Conservation (phyloP, 441 rosid genomes). For the Populus tomentosa region DNA sequence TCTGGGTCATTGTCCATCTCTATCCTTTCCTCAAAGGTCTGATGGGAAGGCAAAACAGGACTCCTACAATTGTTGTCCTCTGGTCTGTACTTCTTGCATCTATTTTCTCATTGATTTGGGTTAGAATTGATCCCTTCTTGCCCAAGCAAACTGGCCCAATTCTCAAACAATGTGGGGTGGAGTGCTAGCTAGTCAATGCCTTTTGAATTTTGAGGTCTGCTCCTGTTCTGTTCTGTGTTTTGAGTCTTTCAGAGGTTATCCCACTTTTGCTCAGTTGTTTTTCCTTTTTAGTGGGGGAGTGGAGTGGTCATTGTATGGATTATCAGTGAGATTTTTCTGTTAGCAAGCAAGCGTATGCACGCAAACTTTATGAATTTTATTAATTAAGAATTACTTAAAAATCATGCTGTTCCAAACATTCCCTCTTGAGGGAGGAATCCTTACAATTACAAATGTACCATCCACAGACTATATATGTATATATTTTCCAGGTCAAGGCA, state of each 20-base stretch:
- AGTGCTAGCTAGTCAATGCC: slow-evolving; percentile 41
- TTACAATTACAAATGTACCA: not conserved
- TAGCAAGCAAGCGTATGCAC: not conserved
- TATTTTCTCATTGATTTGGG: slow-evolving; percentile 86
- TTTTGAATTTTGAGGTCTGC: not conserved
- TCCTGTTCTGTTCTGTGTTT: not conserved
- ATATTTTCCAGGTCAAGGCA: not conserved
- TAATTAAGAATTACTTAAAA: not conserved
- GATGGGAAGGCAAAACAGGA: slow-evolving; percentile 82
- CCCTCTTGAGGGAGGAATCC: not conserved
- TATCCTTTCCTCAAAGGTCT: slow-evolving; percentile 95
- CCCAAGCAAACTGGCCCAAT: slow-evolving; percentile 83
- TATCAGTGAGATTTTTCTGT: not conserved
- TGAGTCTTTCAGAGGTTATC: not conserved
- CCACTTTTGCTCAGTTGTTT: not conserved
- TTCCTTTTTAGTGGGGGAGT: not conserved
- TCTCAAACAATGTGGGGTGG: slow-evolving; percentile 89
- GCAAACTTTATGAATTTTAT: not conserved
- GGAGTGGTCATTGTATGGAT: not conserved
- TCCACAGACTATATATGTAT: not conserved
- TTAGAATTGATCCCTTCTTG: slow-evolving; percentile 87
- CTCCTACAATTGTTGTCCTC: slow-evolving; percentile 82
- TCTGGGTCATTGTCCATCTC: slow-evolving; percentile 94
- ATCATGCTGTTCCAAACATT: not conserved
- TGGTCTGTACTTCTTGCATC: slow-evolving; percentile 90